Evolutionary conservation across 805 yeast species (phyloP).

Genomic region (Candida boleticola): DNA sequence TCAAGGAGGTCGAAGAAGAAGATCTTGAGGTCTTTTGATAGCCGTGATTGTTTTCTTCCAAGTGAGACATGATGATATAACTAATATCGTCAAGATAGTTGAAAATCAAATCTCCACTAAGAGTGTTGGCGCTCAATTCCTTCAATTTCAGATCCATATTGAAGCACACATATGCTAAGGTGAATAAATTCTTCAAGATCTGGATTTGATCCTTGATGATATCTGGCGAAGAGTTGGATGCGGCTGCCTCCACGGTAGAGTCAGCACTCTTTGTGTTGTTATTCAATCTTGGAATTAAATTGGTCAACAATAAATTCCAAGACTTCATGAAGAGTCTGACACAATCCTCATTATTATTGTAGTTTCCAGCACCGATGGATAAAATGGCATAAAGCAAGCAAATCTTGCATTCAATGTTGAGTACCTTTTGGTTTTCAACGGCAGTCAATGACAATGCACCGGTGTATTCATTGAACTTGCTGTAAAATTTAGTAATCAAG

Average conservation of each 20-base stretch:
- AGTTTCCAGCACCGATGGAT: conserved; percentile 36
- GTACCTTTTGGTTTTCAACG: conserved; percentile 13
- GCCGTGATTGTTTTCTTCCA: conserved; percentile 13
- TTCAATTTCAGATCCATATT: conserved; percentile 31
- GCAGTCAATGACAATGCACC: conserved; percentile 16
- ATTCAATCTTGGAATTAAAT: conserved; percentile 32
- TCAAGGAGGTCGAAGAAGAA: conserved; percentile 3
- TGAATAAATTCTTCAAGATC: conserved; percentile 45
- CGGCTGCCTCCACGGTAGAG: conserved; percentile 6
- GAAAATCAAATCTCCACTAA: conserved; percentile 47
- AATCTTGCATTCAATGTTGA: conserved; percentile 33
- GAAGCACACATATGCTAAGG: conserved; percentile 43
- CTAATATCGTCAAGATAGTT: conserved; percentile 50
- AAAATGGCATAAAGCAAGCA: conserved; percentile 43
- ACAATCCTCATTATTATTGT: conserved; percentile 30
- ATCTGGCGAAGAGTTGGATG: conserved; percentile 24
- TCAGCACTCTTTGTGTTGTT: conserved; percentile 18
- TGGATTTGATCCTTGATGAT: conserved; percentile 28
- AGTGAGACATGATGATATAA: conserved; percentile 39
- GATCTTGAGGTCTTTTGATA: conserved; percentile 3
- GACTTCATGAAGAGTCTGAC: conserved; percentile 40
- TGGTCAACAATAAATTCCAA: conserved; percentile 42
- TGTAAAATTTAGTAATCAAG: conserved; percentile 28
- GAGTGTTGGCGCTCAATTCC: conserved; percentile 12
- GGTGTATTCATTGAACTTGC: conserved; percentile 19